These are phyloP conservation scores for Cucurbita ficifolia DNA, from an alignment of 306 rosid genomes.

Conservation along the genomic window DNA sequence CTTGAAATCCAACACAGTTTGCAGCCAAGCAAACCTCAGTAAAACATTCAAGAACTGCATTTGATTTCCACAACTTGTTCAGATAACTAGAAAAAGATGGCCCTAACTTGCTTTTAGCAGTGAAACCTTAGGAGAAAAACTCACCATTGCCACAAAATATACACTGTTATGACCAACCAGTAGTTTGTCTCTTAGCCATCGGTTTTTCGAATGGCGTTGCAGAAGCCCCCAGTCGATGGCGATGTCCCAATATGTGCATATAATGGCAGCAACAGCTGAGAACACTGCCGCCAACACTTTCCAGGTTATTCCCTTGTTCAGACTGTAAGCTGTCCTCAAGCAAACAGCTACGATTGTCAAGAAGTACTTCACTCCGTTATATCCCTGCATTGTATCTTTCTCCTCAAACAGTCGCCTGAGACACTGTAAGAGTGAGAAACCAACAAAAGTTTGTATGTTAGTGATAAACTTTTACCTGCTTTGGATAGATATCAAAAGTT, in stretches of 20 bases:
- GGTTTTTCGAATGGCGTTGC: slow-evolving; percentile 39
- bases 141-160: slow-evolving; percentile 48
- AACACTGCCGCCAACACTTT: slow-evolving; percentile 24
- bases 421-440: slow-evolving; percentile 21
- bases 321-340: slow-evolving; percentile 33
- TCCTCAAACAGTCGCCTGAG: slow-evolving; percentile 42
- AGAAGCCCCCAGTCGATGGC: slow-evolving; percentile 63
- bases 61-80: neutral
- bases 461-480: neutral
- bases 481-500: neutral
- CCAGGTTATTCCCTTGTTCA: slow-evolving; percentile 20
- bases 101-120: neutral
- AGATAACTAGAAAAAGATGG: neutral
- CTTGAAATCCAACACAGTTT: slow-evolving; percentile 30
- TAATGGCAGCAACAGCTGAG: slow-evolving; percentile 34
- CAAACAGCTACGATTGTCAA: slow-evolving; percentile 42
- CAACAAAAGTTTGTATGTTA: neutral
- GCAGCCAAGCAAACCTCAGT: slow-evolving; percentile 67
- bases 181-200: slow-evolving; percentile 63
- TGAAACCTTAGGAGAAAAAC: neutral
- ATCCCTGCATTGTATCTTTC: slow-evolving; percentile 54
- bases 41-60: slow-evolving; percentile 46
- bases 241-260: slow-evolving; percentile 56
- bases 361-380: slow-evolving; percentile 42
- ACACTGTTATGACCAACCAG: slow-evolving; percentile 29